Base-by-base conservation (phyloP, 495 filamentous ascomycete species). In the Neurospora sp. region DNA sequence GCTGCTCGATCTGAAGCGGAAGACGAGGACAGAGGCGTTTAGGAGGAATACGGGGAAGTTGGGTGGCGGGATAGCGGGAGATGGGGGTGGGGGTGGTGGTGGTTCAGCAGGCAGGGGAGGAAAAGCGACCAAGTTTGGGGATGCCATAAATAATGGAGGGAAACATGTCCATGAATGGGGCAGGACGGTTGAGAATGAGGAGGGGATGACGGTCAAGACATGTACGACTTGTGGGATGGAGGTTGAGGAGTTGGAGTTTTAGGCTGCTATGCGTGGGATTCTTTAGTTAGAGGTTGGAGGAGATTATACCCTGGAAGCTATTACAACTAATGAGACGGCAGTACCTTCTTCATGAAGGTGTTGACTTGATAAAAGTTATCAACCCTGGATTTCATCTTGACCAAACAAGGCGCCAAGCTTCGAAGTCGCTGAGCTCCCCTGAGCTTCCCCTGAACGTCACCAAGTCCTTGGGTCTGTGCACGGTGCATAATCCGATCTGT, bases 101-200 rank as follows among this genome's bases (percentile, higher is more conserved):
- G 2, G 45, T 28, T 54, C 45, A 54, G 3, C 45, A 15, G 45
- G 45, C 2, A 54, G 21, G 21, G 79, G 86, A 76, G 85, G 80
- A 9, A 87, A 85, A 38, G 83, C 87, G n/a, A 88, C 86, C 6
- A 86, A 88, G 39, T 97, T 97, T 81, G 94, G 94, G 0, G 93
- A 97, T 80, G 86, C 86, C 37, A 83, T 97, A 7, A 87, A 86
- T 0, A 87, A 81, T 45, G 84, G 86, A 4, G 87, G 88, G 24
- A 92, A 89, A 79, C 96, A 99, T 87, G 90, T 92, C 70, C 96
- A 99, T 85, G 90, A 96, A 79, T 99, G 96, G 96, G 96, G 96
- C 0, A 83, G 90, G 24, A 82, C 88, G 8, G 87, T 98, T 21
- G 89, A 93, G 81, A 92, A 94, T 78, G 90, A 88, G 43, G 92